Evolutionary conservation across 2,329 filamentous ascomycete species (phyloP).

Genomic region (Macrophomina tecta): DNA sequence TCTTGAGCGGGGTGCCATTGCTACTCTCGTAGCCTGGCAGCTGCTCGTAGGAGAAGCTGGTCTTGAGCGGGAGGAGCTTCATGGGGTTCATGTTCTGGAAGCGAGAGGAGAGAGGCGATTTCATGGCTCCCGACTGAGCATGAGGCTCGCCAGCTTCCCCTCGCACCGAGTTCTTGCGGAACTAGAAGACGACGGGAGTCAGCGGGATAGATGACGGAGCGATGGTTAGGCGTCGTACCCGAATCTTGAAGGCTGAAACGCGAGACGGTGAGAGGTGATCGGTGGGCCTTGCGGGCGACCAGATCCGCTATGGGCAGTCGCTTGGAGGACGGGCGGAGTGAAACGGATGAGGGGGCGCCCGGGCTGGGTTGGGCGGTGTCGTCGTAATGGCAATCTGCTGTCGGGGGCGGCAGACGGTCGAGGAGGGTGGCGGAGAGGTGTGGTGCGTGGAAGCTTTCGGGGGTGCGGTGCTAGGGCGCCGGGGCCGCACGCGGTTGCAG

Average conservation of each 20-base stretch:
- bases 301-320: conserved; percentile 32
- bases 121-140: conserved; percentile 29
- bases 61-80: conserved; percentile 49
- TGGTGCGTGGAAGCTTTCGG: conserved; percentile 27
- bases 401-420: conserved; percentile 26
- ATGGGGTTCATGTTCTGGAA: conserved; percentile 53
- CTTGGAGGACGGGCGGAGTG: conserved; percentile 20
- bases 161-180: conserved; percentile 29
- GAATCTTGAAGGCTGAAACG: conserved; percentile 28
- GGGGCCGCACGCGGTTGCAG: conserved; percentile 26
- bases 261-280: conserved; percentile 32
- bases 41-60: conserved; percentile 54
- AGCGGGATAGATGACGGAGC: conserved; percentile 9
- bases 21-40: conserved; percentile 49
- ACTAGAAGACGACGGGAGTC: conserved; percentile 15
- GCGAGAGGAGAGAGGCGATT: conserved; percentile 29
- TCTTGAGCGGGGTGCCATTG: conserved; percentile 43
- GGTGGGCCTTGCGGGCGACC: conserved; percentile 28
- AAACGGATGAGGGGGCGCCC: conserved; percentile 26
- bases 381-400: conserved; percentile 28
- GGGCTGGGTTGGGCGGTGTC: conserved; percentile 22
- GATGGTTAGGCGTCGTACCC: conserved; percentile 19
- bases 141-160: conserved; percentile 32
- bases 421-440: conserved; percentile 23
- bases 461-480: conserved; percentile 26